Conservation (phyloP, 352 stramenopile species). For the Globisporangium barbulae region DNA sequence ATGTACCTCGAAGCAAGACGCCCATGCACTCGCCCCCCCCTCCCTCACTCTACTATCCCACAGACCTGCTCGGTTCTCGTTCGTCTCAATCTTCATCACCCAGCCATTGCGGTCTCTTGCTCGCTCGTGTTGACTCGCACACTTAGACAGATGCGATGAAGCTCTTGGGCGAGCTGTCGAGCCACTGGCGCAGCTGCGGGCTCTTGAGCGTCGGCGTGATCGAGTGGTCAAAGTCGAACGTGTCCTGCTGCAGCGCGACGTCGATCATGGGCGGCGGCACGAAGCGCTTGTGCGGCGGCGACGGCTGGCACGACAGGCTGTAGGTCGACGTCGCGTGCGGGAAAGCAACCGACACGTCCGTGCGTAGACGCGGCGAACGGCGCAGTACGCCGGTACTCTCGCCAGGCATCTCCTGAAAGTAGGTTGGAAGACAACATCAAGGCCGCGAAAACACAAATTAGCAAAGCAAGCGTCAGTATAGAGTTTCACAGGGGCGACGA, state of each 20-base stretch:
- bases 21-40: not conserved
- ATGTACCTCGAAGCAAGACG: not conserved
- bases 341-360: slow-evolving; percentile 83
- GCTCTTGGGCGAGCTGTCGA: slow-evolving; percentile 77
- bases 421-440: not conserved
- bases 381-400: slow-evolving; percentile 57
- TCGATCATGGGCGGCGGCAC: slow-evolving; percentile 64
- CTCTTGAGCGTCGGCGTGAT: slow-evolving; percentile 88
- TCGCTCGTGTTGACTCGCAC: slow-evolving; percentile 1
- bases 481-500: not conserved
- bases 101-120: not conserved
- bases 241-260: slow-evolving; percentile 75
- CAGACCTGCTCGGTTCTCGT: not conserved
- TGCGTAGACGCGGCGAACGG: slow-evolving; percentile 73
- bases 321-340: slow-evolving; percentile 54
- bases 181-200: slow-evolving; percentile 77
- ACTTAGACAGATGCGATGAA: slow-evolving; percentile 78
- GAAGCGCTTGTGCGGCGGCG: slow-evolving; percentile 72
- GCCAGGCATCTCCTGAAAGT: slow-evolving; percentile 57
- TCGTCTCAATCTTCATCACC: not conserved
- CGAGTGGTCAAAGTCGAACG: slow-evolving; percentile 83
- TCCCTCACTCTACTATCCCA: not conserved
- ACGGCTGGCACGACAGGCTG: slow-evolving; percentile 41
- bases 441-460: not conserved
- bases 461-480: not conserved